These are phyloP conservation scores for Cordyceps tenuipes DNA, from an alignment of 2,329 filamentous ascomycete genomes.

Conservation along the genomic window DNA sequence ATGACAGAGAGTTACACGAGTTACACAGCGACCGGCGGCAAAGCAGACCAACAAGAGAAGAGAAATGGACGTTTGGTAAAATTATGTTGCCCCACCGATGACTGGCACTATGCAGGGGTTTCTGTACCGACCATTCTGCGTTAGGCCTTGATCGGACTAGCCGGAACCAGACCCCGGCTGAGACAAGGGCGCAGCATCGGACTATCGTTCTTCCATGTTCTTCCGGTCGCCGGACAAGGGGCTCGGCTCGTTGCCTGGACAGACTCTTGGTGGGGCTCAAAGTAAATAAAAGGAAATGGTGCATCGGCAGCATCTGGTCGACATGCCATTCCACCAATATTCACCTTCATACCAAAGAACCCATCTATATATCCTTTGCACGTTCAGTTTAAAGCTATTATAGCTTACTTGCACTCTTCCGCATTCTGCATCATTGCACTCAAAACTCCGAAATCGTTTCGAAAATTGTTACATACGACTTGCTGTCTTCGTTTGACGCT, in stretches of 20 bases:
- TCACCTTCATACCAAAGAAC: constrained; percentile 15
- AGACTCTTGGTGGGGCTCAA: constrained; percentile 26
- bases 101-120: constrained; percentile 1
- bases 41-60: not conserved
- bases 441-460: constrained; percentile 17
- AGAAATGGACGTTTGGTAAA: constrained; percentile 6
- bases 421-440: constrained; percentile 18
- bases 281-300: constrained; percentile 38
- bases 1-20: not conserved
- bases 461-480: constrained; percentile 23
- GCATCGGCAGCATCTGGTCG: constrained; percentile 12
- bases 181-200: not conserved
- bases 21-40: not conserved
- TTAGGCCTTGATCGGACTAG: not conserved
- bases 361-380: constrained; percentile 10
- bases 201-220: constrained; percentile 13
- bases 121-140: not conserved
- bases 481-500: not conserved
- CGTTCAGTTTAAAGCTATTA: constrained; percentile 17
- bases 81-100: not conserved
- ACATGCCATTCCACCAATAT: constrained; percentile 21
- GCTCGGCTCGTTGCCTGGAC: constrained; percentile 27
- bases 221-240: constrained; percentile 13
- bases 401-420: constrained; percentile 18
- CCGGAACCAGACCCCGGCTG: not conserved